Conservation (phyloP, 371 early-diverging fungal genomes). For the Saksenaea oblongispora region DNA sequence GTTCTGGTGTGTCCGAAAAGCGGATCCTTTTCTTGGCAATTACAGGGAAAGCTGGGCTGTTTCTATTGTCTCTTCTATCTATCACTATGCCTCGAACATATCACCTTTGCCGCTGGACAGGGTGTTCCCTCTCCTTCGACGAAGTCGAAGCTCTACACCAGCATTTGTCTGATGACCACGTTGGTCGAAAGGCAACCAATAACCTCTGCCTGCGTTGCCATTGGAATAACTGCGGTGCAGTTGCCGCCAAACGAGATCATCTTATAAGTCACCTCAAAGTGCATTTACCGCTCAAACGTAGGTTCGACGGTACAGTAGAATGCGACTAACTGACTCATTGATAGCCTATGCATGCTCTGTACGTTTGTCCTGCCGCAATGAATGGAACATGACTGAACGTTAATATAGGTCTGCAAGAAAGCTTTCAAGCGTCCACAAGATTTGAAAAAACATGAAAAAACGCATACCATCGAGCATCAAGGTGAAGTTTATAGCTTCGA, state of each 20-base stretch:
- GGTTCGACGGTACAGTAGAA: conserved; percentile 47
- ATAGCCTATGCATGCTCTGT: conserved; percentile 19
- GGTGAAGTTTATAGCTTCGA: conserved; percentile 11
- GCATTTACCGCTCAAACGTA: conserved; percentile 88
- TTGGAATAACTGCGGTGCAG: conserved; percentile 81
- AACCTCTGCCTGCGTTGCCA: conserved; percentile 86
- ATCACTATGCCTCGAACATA: conserved; percentile 12
- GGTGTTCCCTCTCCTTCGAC: conserved; percentile 54
- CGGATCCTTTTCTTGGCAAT: too few species aligned
- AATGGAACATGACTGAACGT: neutral
- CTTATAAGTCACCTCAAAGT: conserved; percentile 89
- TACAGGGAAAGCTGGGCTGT: too few species aligned
- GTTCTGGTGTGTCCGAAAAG: too few species aligned
- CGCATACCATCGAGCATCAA: conserved; percentile 68
- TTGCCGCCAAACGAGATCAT: conserved; percentile 88
- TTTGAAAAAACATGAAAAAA: conserved; percentile 90
- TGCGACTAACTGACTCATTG: neutral
- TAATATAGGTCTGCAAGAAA: conserved; percentile 70
- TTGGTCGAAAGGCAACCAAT: conserved; percentile 88
- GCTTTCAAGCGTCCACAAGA: conserved; percentile 94
- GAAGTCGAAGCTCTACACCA: conserved; percentile 78
- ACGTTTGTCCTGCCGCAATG: conserved; percentile 4
- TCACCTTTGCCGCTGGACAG: conserved; percentile 52
- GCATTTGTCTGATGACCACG: conserved; percentile 85
- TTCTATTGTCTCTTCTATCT: too few species aligned